These are phyloP conservation scores for Eucalyptus curtisii DNA, from an alignment of 345 rosid genomes.

Conservation along the genomic window DNA sequence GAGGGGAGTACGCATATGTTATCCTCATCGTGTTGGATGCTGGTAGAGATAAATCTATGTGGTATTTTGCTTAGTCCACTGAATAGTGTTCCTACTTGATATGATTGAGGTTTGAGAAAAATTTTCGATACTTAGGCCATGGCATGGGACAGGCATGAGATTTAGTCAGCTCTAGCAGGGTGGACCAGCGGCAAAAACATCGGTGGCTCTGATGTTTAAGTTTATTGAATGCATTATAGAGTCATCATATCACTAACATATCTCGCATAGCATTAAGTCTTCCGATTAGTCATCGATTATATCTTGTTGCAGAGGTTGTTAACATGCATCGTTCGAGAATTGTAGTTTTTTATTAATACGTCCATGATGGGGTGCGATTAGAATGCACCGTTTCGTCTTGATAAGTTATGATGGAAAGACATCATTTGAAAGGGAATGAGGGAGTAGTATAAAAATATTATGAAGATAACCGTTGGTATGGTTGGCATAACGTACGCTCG, in stretches of 20 bases:
- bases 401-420: no score
- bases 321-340: neutral
- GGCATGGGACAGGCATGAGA: neutral
- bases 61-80: neutral
- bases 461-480: rapidly evolving
- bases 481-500: rapidly evolving
- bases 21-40: neutral
- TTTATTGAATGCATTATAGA: no score
- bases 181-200: no score
- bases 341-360: no score
- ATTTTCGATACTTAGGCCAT: rapidly evolving
- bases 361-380: no score
- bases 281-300: neutral
- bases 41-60: neutral
- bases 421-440: no score
- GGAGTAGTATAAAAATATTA: no score
- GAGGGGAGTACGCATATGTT: neutral
- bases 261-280: neutral
- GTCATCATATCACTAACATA: neutral
- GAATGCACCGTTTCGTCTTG: no score
- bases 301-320: neutral
- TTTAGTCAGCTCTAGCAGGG: neutral
- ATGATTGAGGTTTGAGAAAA: neutral
- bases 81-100: neutral
- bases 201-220: no score